Conservation (phyloP, 129 eudicot genomes). For the Helianthus annuus region DNA sequence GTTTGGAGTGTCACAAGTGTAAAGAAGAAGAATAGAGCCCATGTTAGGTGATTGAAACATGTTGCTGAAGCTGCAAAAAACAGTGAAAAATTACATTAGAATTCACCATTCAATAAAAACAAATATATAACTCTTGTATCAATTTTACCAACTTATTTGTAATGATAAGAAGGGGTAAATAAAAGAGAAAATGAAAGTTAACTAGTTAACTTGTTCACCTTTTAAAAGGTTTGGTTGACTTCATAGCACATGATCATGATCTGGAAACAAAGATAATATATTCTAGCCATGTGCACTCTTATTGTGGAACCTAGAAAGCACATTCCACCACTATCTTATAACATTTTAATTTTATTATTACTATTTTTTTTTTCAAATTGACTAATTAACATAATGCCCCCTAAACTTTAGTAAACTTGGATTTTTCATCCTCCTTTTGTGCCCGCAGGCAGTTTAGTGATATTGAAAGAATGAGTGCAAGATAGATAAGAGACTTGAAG, state of each 20-base stretch:
- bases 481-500: slow-evolving; percentile 7
- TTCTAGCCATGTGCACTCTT: slow-evolving; percentile 30
- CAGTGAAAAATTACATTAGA: neutral
- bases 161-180: slow-evolving; percentile 16
- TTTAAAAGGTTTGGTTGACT: slow-evolving; percentile 16
- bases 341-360: neutral
- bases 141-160: neutral
- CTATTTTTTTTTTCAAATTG: neutral
- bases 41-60: slow-evolving; percentile 24
- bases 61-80: slow-evolving; percentile 47
- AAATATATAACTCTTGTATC: neutral
- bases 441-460: neutral
- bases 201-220: neutral
- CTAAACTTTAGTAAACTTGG: neutral
- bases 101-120: neutral
- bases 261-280: slow-evolving; percentile 18
- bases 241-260: slow-evolving; percentile 26
- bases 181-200: neutral
- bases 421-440: no score
- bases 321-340: slow-evolving; percentile 25
- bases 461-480: neutral
- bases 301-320: slow-evolving; percentile 21
- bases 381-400: neutral
- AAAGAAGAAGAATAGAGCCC: slow-evolving; percentile 33
- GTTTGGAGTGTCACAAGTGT: slow-evolving; percentile 40